Conservation (phyloP, 23 red algal species). For the Gracilaria gracilis region DNA sequence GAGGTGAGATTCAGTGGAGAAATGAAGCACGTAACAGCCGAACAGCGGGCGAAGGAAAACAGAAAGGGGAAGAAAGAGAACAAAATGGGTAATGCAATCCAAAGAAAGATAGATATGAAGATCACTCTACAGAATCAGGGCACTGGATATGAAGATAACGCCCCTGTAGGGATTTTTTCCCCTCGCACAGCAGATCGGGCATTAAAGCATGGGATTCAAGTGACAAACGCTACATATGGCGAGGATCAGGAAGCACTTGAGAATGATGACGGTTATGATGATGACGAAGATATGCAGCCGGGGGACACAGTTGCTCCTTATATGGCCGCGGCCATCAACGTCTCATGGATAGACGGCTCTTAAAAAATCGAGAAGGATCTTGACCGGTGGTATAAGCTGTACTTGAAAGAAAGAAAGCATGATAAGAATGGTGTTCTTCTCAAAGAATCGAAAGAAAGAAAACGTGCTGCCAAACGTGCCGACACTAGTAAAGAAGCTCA, state of each 20-base stretch:
- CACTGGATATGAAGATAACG: constrained; percentile 6
- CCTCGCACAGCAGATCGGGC: constrained; percentile 53
- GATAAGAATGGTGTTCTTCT: constrained; percentile 70
- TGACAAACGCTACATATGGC: constrained; percentile 35
- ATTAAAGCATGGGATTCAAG: constrained; percentile 27
- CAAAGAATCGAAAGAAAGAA: constrained; percentile 58
- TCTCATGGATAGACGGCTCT: not conserved
- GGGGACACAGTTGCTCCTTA: not conserved
- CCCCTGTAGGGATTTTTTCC: constrained; percentile 47
- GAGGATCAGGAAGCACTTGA: constrained; percentile 18
- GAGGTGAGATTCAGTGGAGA: constrained; percentile 63
- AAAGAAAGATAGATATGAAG: constrained; percentile 83
- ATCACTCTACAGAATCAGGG: constrained; percentile 67
- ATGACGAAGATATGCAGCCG: not conserved
- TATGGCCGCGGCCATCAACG: constrained; percentile 23
- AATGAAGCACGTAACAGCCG: constrained; percentile 33
- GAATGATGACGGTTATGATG: constrained; percentile 38
- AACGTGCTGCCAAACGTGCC: constrained; percentile 35
- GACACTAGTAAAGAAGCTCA: constrained; percentile 14
- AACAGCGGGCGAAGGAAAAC: constrained; percentile 68
- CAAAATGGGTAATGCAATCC: constrained; percentile 67
- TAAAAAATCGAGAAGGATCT: constrained; percentile 61
- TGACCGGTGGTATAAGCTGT: constrained; percentile 67
- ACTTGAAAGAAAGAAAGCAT: constrained; percentile 32
- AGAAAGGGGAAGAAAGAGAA: constrained; percentile 53